These are phyloP conservation scores for Fragilaria radians DNA, from an alignment of 108 stramenopile genomes.

Conservation along the genomic window DNA sequence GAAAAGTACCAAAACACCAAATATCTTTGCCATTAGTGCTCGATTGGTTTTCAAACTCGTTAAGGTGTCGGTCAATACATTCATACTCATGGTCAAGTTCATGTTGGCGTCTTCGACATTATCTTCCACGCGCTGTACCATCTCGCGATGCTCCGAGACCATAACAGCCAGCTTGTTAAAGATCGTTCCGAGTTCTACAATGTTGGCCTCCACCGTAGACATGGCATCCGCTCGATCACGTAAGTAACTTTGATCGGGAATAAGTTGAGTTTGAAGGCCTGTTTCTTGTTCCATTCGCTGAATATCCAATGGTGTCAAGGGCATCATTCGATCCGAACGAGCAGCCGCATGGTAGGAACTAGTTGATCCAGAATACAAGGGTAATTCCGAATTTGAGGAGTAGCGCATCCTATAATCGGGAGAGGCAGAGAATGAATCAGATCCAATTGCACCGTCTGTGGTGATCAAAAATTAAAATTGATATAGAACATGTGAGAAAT, in stretches of 20 bases:
- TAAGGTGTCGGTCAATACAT: conserved; percentile 71
- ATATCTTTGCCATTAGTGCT: conserved; percentile 55
- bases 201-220: conserved; percentile 74
- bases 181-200: conserved; percentile 82
- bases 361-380: conserved; percentile 3
- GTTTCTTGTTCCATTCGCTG: conserved; percentile 79
- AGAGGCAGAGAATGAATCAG: conserved; percentile 1
- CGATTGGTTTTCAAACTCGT: conserved; percentile 65
- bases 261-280: conserved; percentile 68
- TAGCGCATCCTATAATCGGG: conserved; percentile 1
- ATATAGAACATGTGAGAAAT: too few relatives aligned
- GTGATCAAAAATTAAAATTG: too few relatives aligned
- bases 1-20: conserved; percentile 71
- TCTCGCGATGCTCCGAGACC: conserved; percentile 82
- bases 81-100: conserved; percentile 69
- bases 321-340: conserved; percentile 26
- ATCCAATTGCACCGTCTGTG: conserved; percentile 12
- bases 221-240: conserved; percentile 81
- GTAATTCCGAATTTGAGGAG: background rate
- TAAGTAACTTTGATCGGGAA: conserved; percentile 83
- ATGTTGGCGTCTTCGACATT: conserved; percentile 85
- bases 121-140: conserved; percentile 88
- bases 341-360: conserved; percentile 7
- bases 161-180: conserved; percentile 85
- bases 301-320: conserved; percentile 80